phyloP scores from a whole-genome alignment of 2,329 filamentous ascomycete species.

The Cladorrhinum sp. region DNA sequence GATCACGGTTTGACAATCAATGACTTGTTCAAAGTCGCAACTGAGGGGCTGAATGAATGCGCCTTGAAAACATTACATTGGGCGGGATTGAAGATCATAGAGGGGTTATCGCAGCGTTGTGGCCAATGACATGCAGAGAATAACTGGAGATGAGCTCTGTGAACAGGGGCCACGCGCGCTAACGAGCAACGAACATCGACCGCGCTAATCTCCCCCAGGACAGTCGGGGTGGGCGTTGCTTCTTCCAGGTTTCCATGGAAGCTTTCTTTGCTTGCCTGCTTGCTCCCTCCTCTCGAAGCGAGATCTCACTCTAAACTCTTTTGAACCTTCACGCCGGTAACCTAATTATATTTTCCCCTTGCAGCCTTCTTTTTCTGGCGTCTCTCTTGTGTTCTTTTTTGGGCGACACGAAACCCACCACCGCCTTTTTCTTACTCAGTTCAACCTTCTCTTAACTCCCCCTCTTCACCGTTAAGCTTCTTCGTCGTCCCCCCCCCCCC shows the following conservation, averaged over 20 bases:
- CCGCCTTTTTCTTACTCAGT: background rate
- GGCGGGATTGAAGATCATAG: constrained; percentile 1
- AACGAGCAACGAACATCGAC: background rate
- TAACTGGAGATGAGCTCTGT: constrained; percentile 7
- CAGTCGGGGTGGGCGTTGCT: background rate
- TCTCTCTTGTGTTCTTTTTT: background rate
- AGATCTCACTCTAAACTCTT: background rate
- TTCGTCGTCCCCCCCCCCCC: background rate
- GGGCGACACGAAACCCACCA: background rate
- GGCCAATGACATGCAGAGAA: constrained; percentile 4
- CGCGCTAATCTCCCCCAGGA: constrained; percentile 5
- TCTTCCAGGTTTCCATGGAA: background rate
- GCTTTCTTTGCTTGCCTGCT: background rate
- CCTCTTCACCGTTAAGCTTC: background rate
- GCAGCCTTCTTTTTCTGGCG: background rate
- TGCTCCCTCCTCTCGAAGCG: background rate
- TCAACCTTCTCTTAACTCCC: background rate
- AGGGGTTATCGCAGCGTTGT: constrained; percentile 13
- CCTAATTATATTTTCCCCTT: background rate
- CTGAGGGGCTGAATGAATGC: background rate
- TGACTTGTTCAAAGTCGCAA: background rate
- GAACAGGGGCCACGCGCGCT: constrained; percentile 9
- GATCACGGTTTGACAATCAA: background rate
- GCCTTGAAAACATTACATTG: background rate
- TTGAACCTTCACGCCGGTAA: background rate